Conservation (phyloP, 495 filamentous ascomycete species). For the Terfezia claveryi region DNA sequence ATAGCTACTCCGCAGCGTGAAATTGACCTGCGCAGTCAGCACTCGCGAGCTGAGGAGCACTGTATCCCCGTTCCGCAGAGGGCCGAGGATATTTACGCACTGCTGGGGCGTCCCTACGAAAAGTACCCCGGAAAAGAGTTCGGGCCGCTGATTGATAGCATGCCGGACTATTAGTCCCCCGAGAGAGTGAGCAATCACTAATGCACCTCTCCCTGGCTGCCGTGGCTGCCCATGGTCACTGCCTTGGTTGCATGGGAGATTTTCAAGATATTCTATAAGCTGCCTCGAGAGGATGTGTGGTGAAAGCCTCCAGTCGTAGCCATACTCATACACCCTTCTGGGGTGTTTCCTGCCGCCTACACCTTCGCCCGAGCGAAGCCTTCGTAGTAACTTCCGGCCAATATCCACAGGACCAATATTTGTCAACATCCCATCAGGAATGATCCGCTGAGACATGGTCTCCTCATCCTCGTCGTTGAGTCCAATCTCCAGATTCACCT, state of each 20-base stretch:
- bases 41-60: constrained; percentile 78
- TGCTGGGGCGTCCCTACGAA: constrained; percentile 70
- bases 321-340: constrained; percentile 68
- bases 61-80: constrained; percentile 72
- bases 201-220: constrained; percentile 38
- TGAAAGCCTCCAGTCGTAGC: constrained; percentile 87
- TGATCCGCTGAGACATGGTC: constrained; percentile 56
- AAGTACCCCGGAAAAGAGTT: constrained; percentile 68
- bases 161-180: constrained; percentile 80
- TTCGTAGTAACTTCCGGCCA: constrained; percentile 54
- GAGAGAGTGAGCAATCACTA: constrained; percentile 72
- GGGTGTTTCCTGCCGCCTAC: constrained; percentile 42
- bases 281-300: constrained; percentile 51
- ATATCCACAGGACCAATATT: constrained; percentile 91
- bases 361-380: constrained; percentile 22
- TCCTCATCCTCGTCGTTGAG: constrained; percentile 69
- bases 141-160: constrained; percentile 68
- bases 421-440: constrained; percentile 65
- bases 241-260: constrained; percentile 43
- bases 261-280: constrained; percentile 49
- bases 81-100: constrained; percentile 80
- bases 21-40: constrained; percentile 81
- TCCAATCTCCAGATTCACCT: constrained; percentile 79
- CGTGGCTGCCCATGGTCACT: constrained; percentile 19
- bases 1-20: constrained; percentile 72